These are phyloP conservation scores for Rhizopogon vinicolor DNA, from an alignment of 768 basidiomycete genomes.

Conservation along the genomic window DNA sequence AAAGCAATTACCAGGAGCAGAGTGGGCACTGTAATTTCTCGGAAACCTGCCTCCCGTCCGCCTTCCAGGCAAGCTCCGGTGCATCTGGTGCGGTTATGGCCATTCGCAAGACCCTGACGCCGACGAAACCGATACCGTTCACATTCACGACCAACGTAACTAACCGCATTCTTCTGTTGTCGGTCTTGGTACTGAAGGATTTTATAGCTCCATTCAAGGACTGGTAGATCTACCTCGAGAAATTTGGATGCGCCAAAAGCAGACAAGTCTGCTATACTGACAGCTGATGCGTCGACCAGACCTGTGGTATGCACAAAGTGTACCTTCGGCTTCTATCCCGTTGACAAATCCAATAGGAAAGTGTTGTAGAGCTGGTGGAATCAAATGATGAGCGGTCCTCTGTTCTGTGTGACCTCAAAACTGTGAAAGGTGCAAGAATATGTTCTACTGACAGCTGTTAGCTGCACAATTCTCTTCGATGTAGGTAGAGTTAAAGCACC, in stretches of 20 bases:
- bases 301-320: background rate
- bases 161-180: background rate
- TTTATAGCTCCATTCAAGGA: background rate
- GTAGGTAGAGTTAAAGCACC: constrained; percentile 3
- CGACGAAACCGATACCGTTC: background rate
- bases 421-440: background rate
- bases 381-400: background rate
- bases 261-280: background rate
- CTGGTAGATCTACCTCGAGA: background rate
- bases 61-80: background rate
- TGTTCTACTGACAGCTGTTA: background rate
- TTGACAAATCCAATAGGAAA: too few species aligned
- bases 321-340: background rate
- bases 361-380: background rate
- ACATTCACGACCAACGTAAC: background rate
- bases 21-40: background rate
- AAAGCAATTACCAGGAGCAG: too few species aligned
- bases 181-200: background rate
- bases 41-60: background rate
- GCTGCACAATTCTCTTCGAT: background rate
- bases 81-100: background rate
- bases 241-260: background rate
- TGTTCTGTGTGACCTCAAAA: background rate
- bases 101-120: background rate
- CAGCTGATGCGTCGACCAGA: too few species aligned